phyloP scores from a whole-genome alignment of 179 eudicot species.

The Beta macrorhiza region DNA sequence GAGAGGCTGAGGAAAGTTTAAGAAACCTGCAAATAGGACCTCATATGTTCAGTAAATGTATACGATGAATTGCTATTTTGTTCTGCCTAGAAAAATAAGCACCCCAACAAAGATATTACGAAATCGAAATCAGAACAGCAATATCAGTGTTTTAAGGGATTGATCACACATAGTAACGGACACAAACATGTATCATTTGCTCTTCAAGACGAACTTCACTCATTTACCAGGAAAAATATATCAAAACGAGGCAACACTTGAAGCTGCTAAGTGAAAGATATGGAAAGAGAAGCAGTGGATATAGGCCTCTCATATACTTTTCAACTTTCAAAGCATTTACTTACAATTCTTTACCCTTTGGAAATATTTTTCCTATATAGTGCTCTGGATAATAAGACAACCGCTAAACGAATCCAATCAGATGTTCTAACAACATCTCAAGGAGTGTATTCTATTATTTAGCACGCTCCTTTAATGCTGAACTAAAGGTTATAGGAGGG shows the following conservation, averaged over 20 bases:
- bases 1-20: background rate
- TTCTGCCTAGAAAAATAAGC: background rate
- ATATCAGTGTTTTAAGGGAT: background rate
- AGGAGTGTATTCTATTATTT: slow-evolving; percentile 34
- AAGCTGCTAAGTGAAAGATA: slow-evolving; percentile 4
- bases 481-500: slow-evolving; percentile 22
- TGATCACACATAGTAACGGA: background rate
- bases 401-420: slow-evolving; percentile 30
- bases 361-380: slow-evolving; percentile 28
- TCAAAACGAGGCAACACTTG: background rate
- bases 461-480: slow-evolving; percentile 30
- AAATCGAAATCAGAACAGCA: background rate
- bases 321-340: slow-evolving; percentile 29
- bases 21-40: background rate
- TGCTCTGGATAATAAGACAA: slow-evolving; percentile 29
- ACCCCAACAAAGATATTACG: background rate
- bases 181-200: background rate
- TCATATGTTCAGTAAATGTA: background rate
- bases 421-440: slow-evolving; percentile 28
- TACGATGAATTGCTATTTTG: background rate
- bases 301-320: slow-evolving; percentile 21
- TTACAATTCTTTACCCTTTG: slow-evolving; percentile 35
- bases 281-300: slow-evolving; percentile 21
- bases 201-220: background rate
- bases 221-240: background rate